Evolutionary conservation across 163 green algal species (phyloP), one percentile per base, ranked within the genome.

Genomic region (Prototheca wickerhamii): DNA sequence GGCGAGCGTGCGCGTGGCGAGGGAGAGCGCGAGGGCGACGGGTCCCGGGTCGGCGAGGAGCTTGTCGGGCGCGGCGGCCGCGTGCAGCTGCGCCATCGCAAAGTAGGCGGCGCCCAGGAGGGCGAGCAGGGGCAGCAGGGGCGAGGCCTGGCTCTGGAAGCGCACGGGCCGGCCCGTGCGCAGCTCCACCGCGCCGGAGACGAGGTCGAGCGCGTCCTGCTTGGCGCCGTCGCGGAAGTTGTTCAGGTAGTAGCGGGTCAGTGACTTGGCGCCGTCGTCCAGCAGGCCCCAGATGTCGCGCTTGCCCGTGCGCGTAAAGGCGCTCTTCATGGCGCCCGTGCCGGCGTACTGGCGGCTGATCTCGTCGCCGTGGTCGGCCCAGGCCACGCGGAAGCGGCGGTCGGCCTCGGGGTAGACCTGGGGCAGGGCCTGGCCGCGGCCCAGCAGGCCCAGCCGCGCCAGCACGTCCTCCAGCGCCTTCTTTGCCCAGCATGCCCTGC

Each of bases 291-390:
- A 80, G 0, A 85, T 61, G 31, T 84, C 88, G 62, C 89, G 82
- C 76, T 93, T 90, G 40, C 71, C 75, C 25, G 89, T 95, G 67
- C 89, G 85, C 2, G 87, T 95, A 78, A 95, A 96, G 46, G 84
- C 87, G 58, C 71, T 86, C 80, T 95, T 95, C 63, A 96, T 87
- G 40, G 89, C 87, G 3, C 86, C 84, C 6, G 82, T 88, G 60
- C 86, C 86, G 18, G 89, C 87, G 58, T 96, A 96, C 81, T 96
- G 89, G 21, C 60, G 58, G 3, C 76, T 85, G 50, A 95, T 77
- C 25, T 82, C 86, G 60, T 96, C 89, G 18, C 89, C 89, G 64
- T 96, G 87, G 68, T 96, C 86, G 4, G 89, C 89, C 89, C 89
- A 96, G 56, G 92, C 65, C 35, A 82, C 64, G 63, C 87, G 87